These are phyloP conservation scores for Aspergillus sp. DNA, from an alignment of 2,329 filamentous ascomycete species.

Conservation along the genomic window DNA sequence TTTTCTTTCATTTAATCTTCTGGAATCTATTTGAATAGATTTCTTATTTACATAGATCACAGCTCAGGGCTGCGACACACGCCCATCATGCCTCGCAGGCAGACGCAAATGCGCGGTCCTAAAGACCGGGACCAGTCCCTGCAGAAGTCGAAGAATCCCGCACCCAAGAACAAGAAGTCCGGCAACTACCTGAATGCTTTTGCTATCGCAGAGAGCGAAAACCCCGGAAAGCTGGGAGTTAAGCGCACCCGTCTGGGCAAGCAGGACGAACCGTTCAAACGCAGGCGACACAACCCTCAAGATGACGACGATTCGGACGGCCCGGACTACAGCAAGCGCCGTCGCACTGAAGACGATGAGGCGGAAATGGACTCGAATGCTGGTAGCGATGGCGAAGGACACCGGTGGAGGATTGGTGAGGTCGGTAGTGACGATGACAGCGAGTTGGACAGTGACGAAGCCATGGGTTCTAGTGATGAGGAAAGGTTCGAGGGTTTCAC, in stretches of 20 bases:
- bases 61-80: background rate
- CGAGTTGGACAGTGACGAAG: slow-evolving; percentile 74
- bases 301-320: slow-evolving; percentile 44
- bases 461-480: slow-evolving; percentile 85
- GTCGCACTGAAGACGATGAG: slow-evolving; percentile 40
- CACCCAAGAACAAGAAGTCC: slow-evolving; percentile 47
- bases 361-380: slow-evolving; percentile 61
- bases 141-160: slow-evolving; percentile 43
- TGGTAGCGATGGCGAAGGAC: slow-evolving; percentile 81
- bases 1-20: slow-evolving; percentile 1
- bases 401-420: slow-evolving; percentile 78
- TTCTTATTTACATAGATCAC: background rate
- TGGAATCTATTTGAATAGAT: slow-evolving; percentile 2
- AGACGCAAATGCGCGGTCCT: slow-evolving; percentile 42
- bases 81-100: slow-evolving; percentile 43
- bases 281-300: slow-evolving; percentile 38
- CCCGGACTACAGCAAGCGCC: slow-evolving; percentile 50
- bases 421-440: slow-evolving; percentile 68
- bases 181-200: slow-evolving; percentile 61
- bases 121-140: slow-evolving; percentile 32
- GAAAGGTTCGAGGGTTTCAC: slow-evolving; percentile 78
- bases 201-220: slow-evolving; percentile 62
- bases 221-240: slow-evolving; percentile 56
- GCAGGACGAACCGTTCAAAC: slow-evolving; percentile 51
- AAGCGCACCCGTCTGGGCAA: slow-evolving; percentile 61